These are phyloP conservation scores for Primulina tabacum DNA, from an alignment of 257 asterid species.

Conservation along the genomic window DNA sequence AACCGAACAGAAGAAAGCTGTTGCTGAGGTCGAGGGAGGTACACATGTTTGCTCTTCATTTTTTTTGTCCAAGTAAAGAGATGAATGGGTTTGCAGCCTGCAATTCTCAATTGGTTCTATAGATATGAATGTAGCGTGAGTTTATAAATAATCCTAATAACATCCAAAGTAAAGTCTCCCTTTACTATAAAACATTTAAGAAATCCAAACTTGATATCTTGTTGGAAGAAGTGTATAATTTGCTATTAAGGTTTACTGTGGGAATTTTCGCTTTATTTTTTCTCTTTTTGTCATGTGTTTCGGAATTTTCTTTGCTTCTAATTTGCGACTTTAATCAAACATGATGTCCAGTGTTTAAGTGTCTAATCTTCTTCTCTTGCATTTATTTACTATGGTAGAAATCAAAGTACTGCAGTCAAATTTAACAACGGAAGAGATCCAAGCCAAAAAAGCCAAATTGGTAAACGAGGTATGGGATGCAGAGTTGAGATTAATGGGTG, in stretches of 20 bases:
- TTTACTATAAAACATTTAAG: no score
- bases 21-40: constrained; percentile 77
- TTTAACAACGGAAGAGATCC: constrained; percentile 78
- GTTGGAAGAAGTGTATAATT: background rate
- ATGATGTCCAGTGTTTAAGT: constrained; percentile 3
- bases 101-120: background rate
- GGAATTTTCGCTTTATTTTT: background rate
- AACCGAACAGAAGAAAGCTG: constrained; percentile 51
- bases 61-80: constrained; percentile 3
- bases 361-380: constrained; percentile 17
- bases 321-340: background rate
- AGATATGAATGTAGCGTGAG: background rate
- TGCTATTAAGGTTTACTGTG: background rate
- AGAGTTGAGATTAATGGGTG: background rate
- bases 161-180: no score
- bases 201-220: no score
- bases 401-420: constrained; percentile 80
- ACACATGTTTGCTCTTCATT: constrained; percentile 12
- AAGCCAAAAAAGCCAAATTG: constrained; percentile 44
- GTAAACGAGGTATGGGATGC: constrained; percentile 54
- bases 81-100: constrained; percentile 5
- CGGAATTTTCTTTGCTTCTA: background rate
- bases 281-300: constrained; percentile 2
- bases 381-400: constrained; percentile 40
- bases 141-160: background rate